Base-by-base conservation (phyloP, 2,329 filamentous ascomycete genomes). In the Dactylellina drechsleri region DNA sequence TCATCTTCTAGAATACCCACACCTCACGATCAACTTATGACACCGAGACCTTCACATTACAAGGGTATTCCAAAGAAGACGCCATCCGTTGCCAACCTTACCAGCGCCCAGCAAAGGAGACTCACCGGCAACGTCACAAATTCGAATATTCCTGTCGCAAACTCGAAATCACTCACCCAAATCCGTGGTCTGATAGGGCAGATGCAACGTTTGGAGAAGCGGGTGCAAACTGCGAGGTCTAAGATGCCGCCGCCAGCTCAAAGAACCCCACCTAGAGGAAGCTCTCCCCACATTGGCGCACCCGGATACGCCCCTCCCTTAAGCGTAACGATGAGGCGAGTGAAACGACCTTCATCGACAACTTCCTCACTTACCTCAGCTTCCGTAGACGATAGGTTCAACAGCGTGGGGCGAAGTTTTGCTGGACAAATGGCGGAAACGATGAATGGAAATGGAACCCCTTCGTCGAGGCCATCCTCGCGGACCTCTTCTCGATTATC, bases 161-260 rank as follows among this genome's bases (percentile, higher is more conserved):
- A 85, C 62, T 89, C 85, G 76, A 88, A 85, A 77, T 98, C 95
- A 1, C 87, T 99, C 58, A 91, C 91, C 78, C 95, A 99, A 81
- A 96, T 99, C 80, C 92, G 94, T 77, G 91, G 90, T 31, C 89
- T 99, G 77, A 97, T 96, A 71, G 93, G 92, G 28, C 95, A 98
- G 83, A 97, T 98, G 93, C 92, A 97, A 82, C 92, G 92, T 78
- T 89, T 99, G 76, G 95, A 98, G 82, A 92, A 95, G 77, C 88
- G 95, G 52, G 94, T 99, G 8, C 93, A 98, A 76, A 92, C 90
- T 23, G 95, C 91, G 16, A 89, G 93, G 78, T 97, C 94, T 45
- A 97, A 95, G 82, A 87, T 99, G 18, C 95, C 95, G 1, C 92
- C 91, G 0, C 92, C 93, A 1, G 86, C 88, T 3, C 92, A 93